These are phyloP conservation scores for Moricandia moricandioides DNA, from an alignment of 345 rosid species.

Conservation along the genomic window DNA sequence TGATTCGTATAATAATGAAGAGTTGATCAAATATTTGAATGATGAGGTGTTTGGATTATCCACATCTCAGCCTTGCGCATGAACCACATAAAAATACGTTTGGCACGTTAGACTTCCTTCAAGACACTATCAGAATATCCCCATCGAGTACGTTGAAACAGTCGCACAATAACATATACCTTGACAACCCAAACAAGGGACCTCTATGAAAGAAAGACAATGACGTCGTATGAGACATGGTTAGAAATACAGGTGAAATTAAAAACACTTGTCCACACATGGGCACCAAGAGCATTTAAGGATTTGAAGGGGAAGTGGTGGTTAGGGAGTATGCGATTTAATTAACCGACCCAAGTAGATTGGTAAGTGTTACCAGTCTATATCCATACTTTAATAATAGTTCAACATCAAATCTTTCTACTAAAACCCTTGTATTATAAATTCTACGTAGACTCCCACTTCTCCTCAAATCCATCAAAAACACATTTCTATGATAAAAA, in stretches of 20 bases:
- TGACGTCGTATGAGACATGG: not conserved
- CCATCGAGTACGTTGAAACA: not conserved
- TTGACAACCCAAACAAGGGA: not conserved
- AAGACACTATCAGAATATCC: not conserved
- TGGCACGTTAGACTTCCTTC: not conserved
- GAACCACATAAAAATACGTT: not conserved
- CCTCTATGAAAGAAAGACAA: not conserved
- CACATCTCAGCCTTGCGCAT: not conserved
- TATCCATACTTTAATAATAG: slow-evolving; percentile 8
- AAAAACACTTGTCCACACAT: slow-evolving; percentile 31
- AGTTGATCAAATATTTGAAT: not conserved
- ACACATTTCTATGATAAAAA: not conserved
- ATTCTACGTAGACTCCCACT: slow-evolving; percentile 20
- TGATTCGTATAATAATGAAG: not conserved
- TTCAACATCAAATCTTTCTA: slow-evolving; percentile 25
- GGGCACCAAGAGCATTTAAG: slow-evolving; percentile 28
- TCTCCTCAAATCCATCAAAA: slow-evolving; percentile 26
- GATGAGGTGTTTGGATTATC: not conserved
- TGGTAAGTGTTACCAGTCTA: slow-evolving; percentile 33
- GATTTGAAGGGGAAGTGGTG: slow-evolving; percentile 28
- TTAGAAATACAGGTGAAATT: not conserved
- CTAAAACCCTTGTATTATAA: slow-evolving; percentile 29
- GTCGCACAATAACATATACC: not conserved
- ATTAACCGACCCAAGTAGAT: slow-evolving; percentile 29
- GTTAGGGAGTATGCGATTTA: slow-evolving; percentile 30